A percentile compares a stretch with the other conserved stretches of the same genome.
Evolutionary conservation across 2,329 filamentous ascomycete genomes (phyloP).

Genomic region (Ascochyta koolunga): DNA sequence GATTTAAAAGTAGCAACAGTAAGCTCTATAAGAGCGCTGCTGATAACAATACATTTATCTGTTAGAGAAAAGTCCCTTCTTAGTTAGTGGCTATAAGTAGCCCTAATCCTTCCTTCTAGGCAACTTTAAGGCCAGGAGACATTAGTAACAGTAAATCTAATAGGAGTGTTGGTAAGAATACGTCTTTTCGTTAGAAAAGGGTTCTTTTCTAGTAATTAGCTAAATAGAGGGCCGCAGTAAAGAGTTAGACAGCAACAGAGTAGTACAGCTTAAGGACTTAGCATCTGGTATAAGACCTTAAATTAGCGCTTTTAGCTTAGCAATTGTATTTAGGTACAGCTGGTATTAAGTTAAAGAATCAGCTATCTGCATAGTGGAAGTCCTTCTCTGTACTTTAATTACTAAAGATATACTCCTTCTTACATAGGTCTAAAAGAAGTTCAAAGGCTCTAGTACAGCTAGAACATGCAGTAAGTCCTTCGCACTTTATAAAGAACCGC

Average conservation of each 20-base stretch:
- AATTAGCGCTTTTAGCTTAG: background rate
- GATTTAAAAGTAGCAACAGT: background rate
- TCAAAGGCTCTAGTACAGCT: too few species aligned
- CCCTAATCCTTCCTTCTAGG: background rate
- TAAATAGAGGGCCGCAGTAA: too few species aligned
- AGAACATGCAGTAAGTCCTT: too few species aligned
- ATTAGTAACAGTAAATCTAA: background rate
- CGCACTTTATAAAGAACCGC: too few species aligned
- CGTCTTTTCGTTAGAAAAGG: background rate
- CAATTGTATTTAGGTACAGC: too few species aligned
- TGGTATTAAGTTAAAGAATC: too few species aligned
- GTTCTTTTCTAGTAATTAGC: background rate
- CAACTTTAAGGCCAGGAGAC: background rate
- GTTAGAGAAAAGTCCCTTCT: background rate
- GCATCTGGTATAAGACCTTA: background rate
- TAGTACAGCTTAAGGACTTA: background rate
- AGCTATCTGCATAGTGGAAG: too few species aligned
- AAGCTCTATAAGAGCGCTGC: background rate
- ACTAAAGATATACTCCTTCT: too few species aligned
- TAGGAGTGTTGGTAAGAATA: background rate
- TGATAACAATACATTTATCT: background rate
- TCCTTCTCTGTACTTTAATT: too few species aligned
- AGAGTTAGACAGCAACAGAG: background rate
- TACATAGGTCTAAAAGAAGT: too few species aligned
- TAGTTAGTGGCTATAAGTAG: background rate